phyloP scores from a whole-genome alignment of 2,329 filamentous ascomycete species.

The Triangularia verruculosa region DNA sequence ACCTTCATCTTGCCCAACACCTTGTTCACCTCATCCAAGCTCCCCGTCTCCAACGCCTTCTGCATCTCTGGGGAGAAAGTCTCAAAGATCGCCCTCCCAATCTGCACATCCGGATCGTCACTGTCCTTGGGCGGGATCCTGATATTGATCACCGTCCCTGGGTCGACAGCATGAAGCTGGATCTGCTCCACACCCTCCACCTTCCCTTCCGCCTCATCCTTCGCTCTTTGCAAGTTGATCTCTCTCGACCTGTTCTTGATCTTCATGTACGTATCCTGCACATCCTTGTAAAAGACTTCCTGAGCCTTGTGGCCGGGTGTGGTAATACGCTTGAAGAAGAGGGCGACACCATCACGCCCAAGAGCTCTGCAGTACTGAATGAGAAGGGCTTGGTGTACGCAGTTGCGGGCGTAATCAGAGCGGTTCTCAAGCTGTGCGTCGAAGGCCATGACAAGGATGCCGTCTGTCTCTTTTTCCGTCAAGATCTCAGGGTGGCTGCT shows the following conservation, averaged over 20 bases:
- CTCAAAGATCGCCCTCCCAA: constrained; percentile 75
- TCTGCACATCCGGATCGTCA: constrained; percentile 61
- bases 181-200: constrained; percentile 83
- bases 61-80: constrained; percentile 77
- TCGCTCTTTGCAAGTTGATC: constrained; percentile 56
- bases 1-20: constrained; percentile 83
- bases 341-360: constrained; percentile 78
- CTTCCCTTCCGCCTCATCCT: constrained; percentile 45
- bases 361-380: constrained; percentile 93
- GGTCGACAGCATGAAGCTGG: constrained; percentile 93
- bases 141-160: constrained; percentile 88
- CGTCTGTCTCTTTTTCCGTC: constrained; percentile 83
- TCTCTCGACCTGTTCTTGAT: constrained; percentile 76
- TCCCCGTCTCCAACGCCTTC: constrained; percentile 82
- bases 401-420: constrained; percentile 75
- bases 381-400: constrained; percentile 87
- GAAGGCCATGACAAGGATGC: constrained; percentile 86
- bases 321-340: constrained; percentile 97
- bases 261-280: constrained; percentile 78
- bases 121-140: constrained; percentile 68
- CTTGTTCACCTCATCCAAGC: constrained; percentile 82
- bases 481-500: constrained; percentile 74
- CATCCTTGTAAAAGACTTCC: constrained; percentile 88
- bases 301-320: constrained; percentile 86
- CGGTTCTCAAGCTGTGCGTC: constrained; percentile 77